Conservation (phyloP, 129 eudicot species). For the Tanacetum coccineum region DNA sequence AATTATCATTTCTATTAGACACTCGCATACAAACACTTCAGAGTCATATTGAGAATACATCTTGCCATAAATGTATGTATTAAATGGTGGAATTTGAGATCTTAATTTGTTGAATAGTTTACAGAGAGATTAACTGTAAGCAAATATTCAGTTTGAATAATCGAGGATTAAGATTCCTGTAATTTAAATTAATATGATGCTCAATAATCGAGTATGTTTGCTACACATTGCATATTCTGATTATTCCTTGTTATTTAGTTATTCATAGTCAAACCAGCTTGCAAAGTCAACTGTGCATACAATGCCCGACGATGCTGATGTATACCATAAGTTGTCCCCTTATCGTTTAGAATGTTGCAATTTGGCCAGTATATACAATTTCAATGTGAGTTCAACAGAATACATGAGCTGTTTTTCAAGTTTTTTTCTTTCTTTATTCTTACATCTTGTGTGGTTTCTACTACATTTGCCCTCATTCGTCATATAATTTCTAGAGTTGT, state of each 20-base stretch:
- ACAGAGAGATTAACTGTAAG: slow-evolving; percentile 13
- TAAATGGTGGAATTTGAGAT: slow-evolving; percentile 4
- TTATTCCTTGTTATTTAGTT: slow-evolving; percentile 11
- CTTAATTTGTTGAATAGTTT: not conserved
- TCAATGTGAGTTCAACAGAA: slow-evolving; percentile 45
- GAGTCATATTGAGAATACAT: not conserved
- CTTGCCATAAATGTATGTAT: not conserved
- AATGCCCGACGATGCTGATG: slow-evolving; percentile 68
- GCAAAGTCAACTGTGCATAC: slow-evolving; percentile 79
- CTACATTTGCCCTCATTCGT: not conserved
- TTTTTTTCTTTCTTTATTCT: not conserved
- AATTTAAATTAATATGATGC: not conserved
- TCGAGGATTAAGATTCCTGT: not conserved
- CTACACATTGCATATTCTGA: slow-evolving; percentile 15
- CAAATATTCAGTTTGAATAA: not conserved
- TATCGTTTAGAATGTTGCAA: slow-evolving; percentile 76
- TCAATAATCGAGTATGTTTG: not conserved
- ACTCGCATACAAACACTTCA: not conserved
- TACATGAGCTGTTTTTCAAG: not conserved
- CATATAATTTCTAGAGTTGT: not conserved
- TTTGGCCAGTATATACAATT: slow-evolving; percentile 78
- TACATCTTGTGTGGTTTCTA: not conserved
- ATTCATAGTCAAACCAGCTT: slow-evolving; percentile 43
- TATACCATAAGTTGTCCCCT: slow-evolving; percentile 80
- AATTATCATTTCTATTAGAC: not conserved